These are phyloP conservation scores for Tulasnella calospora DNA, from an alignment of 768 basidiomycete species.

Conservation along the genomic window DNA sequence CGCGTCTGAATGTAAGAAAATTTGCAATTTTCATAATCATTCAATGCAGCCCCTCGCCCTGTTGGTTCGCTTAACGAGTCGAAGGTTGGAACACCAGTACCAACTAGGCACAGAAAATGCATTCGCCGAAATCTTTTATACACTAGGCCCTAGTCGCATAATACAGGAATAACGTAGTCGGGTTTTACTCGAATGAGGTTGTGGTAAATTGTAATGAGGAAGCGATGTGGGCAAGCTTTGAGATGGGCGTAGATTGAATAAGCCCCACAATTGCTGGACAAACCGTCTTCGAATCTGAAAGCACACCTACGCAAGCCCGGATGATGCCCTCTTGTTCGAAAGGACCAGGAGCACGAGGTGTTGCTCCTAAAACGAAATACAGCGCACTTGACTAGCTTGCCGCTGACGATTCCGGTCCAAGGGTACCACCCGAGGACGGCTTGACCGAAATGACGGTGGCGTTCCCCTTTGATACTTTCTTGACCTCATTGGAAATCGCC, in stretches of 20 bases:
- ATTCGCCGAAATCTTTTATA: background rate
- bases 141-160: background rate
- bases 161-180: background rate
- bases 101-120: background rate
- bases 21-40: background rate
- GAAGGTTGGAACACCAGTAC: background rate
- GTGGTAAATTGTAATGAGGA: background rate
- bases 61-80: background rate
- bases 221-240: background rate
- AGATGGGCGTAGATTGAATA: background rate
- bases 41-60: background rate
- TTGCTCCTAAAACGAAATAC: background rate
- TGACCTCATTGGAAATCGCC: background rate
- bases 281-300: background rate
- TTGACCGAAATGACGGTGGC: background rate
- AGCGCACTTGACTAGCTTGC: background rate
- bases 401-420: background rate
- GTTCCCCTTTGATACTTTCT: background rate
- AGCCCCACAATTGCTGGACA: background rate
- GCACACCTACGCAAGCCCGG: background rate
- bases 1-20: background rate
- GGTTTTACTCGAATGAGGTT: background rate
- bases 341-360: background rate
- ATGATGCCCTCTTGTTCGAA: background rate
- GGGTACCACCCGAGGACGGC: background rate